phyloP scores from a whole-genome alignment of 176 grass and related monocot genomes.

The Eremochloa ophiuroides region DNA sequence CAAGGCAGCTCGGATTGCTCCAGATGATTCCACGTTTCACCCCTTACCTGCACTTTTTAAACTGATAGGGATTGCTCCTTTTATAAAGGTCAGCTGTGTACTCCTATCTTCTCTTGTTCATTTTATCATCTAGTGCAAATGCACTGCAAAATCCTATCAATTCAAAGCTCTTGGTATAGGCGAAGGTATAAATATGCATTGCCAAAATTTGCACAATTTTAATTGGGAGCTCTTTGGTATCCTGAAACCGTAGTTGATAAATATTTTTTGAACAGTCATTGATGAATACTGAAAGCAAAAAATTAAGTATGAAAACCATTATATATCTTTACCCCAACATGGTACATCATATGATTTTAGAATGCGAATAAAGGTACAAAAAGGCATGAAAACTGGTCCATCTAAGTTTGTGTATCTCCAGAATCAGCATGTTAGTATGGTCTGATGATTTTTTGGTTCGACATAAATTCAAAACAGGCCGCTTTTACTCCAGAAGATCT shows the following conservation, averaged over 20 bases:
- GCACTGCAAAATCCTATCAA: neutral
- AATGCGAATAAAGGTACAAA: neutral
- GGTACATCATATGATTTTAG: neutral
- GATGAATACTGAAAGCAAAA: neutral
- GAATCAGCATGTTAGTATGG: slow-evolving; percentile 1
- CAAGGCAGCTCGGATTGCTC: slow-evolving; percentile 30
- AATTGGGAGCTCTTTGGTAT: neutral
- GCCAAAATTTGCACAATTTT: neutral
- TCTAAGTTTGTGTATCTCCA: neutral
- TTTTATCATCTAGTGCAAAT: slow-evolving; percentile 9
- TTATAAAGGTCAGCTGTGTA: slow-evolving; percentile 56
- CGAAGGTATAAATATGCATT: neutral
- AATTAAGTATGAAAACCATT: neutral
- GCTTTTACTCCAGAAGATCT: slow-evolving; percentile 90
- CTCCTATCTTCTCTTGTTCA: neutral
- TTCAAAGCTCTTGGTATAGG: slow-evolving; percentile 2
- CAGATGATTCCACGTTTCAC: slow-evolving; percentile 64
- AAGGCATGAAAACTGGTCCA: neutral
- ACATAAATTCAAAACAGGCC: slow-evolving; percentile 49
- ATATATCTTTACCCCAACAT: neutral
- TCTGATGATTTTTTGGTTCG: slow-evolving; percentile 13
- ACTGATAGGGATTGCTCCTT: slow-evolving; percentile 70
- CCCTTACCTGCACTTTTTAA: slow-evolving; percentile 61
- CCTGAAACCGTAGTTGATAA: neutral
- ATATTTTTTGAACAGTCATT: neutral